A percentile compares a stretch with the other conserved stretches of the same genome.
Evolutionary conservation across 2,329 filamentous ascomycete genomes (phyloP).

Genomic region (Colletotrichum coccodes): DNA sequence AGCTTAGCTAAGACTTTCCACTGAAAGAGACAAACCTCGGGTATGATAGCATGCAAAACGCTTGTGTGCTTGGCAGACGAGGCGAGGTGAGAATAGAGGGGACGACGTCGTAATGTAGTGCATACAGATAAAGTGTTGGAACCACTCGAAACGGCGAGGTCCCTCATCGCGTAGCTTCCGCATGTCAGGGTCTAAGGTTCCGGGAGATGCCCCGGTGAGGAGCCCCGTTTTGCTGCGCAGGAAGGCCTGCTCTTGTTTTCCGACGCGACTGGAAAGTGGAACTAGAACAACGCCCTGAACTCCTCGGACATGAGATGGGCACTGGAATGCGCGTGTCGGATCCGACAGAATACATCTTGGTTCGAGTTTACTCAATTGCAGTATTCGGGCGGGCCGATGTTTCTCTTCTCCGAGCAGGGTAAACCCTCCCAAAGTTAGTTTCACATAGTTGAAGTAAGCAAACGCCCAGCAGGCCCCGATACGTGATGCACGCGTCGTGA

Average conservation of each 20-base stretch:
- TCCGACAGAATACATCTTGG: not conserved
- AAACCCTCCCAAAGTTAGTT: no score
- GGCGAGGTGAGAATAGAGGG: not conserved
- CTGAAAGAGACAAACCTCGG: not conserved
- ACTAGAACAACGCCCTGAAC: not conserved
- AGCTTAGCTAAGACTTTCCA: slow-evolving; percentile 17
- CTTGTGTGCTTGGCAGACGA: not conserved
- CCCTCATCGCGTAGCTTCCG: slow-evolving; percentile 17
- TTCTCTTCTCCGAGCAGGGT: no score
- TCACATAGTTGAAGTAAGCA: no score
- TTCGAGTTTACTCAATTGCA: no score
- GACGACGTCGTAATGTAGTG: not conserved
- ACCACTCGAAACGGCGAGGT: not conserved
- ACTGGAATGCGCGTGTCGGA: not conserved
- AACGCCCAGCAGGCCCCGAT: no score
- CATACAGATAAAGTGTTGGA: not conserved
- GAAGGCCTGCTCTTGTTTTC: not conserved
- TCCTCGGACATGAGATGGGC: not conserved
- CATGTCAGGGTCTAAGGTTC: slow-evolving; percentile 6
- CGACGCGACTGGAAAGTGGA: not conserved
- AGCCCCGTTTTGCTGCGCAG: slow-evolving; percentile 10
- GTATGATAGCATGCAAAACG: not conserved
- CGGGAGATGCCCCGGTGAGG: slow-evolving; percentile 13
- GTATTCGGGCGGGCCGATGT: no score
- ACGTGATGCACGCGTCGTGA: not conserved